phyloP scores from a whole-genome alignment of 1,139 yeast species.

The Pichia sp. region DNA sequence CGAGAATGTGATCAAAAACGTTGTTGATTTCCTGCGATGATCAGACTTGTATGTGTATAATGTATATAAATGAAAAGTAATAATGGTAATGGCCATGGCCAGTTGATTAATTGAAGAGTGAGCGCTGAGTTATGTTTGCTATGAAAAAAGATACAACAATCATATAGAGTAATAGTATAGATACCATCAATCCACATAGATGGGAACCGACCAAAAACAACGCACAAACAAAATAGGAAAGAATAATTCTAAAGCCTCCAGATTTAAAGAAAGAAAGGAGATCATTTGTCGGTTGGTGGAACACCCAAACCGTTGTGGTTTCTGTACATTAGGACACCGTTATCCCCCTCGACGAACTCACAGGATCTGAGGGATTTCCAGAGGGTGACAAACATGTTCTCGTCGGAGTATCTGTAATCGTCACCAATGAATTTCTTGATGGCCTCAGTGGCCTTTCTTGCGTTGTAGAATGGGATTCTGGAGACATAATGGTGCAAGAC shows the following conservation, averaged over 20 bases:
- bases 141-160: neutral
- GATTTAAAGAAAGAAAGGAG: too few relatives aligned
- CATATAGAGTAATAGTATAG: neutral
- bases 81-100: too few relatives aligned
- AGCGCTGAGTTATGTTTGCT: neutral
- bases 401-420: conserved; percentile 63
- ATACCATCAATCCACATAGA: conserved; percentile 13
- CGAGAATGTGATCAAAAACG: conserved; percentile 49
- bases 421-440: conserved; percentile 79
- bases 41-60: too few relatives aligned
- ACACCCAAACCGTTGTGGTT: conserved; percentile 58
- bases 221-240: neutral
- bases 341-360: conserved; percentile 78
- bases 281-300: conserved; percentile 18
- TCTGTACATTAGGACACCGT: conserved; percentile 76
- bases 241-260: too few relatives aligned
- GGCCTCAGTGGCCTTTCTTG: conserved; percentile 74
- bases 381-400: conserved; percentile 68
- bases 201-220: neutral
- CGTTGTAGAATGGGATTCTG: conserved; percentile 83
- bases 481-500: conserved; percentile 83
- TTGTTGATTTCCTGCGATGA: conserved; percentile 37
- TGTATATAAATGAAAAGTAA: too few relatives aligned
- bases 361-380: conserved; percentile 72
- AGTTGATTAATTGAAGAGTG: neutral